Conservation (phyloP, 306 rosid genomes). For the Quercus dentata region DNA sequence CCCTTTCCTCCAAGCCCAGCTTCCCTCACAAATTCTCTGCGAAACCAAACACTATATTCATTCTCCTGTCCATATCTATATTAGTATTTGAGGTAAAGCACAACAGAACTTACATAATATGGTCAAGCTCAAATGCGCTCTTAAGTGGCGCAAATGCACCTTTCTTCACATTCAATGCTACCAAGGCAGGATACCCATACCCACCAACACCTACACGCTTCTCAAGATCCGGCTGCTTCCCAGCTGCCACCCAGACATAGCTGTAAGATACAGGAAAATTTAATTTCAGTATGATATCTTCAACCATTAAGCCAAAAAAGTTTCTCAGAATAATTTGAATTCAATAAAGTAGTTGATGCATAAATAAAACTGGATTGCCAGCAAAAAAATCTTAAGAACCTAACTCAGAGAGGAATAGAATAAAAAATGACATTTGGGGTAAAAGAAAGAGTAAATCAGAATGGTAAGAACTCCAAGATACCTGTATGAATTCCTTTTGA, state of each 20-base stretch:
- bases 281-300: background rate
- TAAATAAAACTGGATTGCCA: background rate
- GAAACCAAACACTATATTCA: conserved; percentile 10
- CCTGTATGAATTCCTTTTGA: conserved; percentile 93
- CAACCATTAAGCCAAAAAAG: background rate
- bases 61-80: conserved; percentile 1
- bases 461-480: background rate
- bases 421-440: background rate
- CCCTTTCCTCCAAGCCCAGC: conserved; percentile 95
- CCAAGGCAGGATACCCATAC: conserved; percentile 97
- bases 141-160: conserved; percentile 93
- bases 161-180: conserved; percentile 84
- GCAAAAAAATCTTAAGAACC: background rate
- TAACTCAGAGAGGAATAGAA: background rate
- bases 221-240: conserved; percentile 90
- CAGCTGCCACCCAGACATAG: conserved; percentile 90
- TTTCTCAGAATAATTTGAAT: background rate
- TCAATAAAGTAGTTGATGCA: conserved; percentile 1
- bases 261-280: conserved; percentile 33
- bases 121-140: conserved; percentile 90
- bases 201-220: conserved; percentile 94
- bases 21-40: conserved; percentile 83
- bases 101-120: conserved; percentile 57
- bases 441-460: background rate
- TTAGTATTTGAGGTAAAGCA: background rate